Evolutionary conservation across 345 rosid genomes (phyloP).

Genomic region (Euphorbia lathyris): DNA sequence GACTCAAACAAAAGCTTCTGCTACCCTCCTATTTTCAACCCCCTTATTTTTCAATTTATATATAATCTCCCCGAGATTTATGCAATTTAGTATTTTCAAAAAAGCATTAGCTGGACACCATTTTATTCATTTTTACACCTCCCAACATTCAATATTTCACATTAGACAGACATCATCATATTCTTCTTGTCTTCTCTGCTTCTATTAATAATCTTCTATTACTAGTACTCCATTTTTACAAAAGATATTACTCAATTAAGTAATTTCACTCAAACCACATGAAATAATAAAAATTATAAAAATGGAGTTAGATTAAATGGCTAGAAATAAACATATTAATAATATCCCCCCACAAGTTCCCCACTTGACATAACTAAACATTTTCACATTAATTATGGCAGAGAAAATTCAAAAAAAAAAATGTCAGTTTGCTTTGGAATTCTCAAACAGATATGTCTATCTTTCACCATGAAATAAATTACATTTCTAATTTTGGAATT

Average conservation of each 20-base stretch:
- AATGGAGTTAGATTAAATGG: not conserved
- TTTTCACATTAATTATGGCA: conserved; percentile 10
- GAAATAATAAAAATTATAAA: not conserved
- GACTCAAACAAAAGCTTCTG: not conserved
- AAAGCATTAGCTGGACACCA: conserved; percentile 21
- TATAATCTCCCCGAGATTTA: not conserved
- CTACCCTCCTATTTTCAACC: not conserved
- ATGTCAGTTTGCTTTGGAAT: conserved; percentile 21
- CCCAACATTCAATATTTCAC: not conserved
- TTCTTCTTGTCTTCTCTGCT: not conserved
- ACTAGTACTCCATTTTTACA: no score
- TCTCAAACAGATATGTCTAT: conserved; percentile 6
- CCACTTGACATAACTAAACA: conserved; percentile 9
- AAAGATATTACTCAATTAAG: not conserved
- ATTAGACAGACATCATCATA: not conserved
- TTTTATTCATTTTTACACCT: no score
- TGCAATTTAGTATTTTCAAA: not conserved
- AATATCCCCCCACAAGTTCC: conserved; percentile 22
- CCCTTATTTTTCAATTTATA: not conserved
- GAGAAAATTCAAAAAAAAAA: not conserved
- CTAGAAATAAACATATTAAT: not conserved
- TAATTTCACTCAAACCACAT: not conserved
- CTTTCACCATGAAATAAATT: not conserved
- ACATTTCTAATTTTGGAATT: conserved; percentile 8
- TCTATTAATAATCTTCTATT: not conserved